These are phyloP conservation scores for Carallia brachiata DNA, from an alignment of 345 rosid genomes.

Conservation along the genomic window DNA sequence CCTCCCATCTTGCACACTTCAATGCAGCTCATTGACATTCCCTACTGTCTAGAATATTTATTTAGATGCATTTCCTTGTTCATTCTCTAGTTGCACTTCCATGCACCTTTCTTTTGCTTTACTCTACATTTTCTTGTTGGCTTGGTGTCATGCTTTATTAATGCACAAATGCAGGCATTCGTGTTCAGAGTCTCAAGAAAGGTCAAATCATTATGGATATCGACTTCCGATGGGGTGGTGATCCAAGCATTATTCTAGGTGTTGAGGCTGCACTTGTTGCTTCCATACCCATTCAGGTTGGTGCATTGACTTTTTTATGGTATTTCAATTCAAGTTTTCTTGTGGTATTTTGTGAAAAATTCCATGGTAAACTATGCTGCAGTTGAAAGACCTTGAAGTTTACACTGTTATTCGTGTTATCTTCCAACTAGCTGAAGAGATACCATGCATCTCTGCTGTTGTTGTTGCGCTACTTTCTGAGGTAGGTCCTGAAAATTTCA, in stretches of 20 bases:
- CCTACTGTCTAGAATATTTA: too few relatives aligned
- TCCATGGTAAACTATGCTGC: constrained; percentile 31
- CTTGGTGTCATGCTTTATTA: constrained; percentile 10
- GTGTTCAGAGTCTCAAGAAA: constrained; percentile 92
- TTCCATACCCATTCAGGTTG: constrained; percentile 97
- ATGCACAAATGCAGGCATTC: constrained; percentile 66
- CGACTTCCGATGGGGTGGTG: constrained; percentile 99
- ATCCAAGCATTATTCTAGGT: constrained; percentile 91
- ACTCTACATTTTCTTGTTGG: not conserved
- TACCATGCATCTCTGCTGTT: constrained; percentile 97
- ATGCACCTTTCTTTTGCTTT: not conserved
- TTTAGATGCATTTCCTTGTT: too few relatives aligned
- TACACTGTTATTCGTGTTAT: constrained; percentile 90
- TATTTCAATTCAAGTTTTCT: not conserved
- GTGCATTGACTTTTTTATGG: constrained; percentile 11
- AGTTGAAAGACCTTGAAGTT: constrained; percentile 98
- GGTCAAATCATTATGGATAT: constrained; percentile 97
- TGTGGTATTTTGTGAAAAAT: constrained; percentile 11
- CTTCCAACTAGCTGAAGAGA: constrained; percentile 97
- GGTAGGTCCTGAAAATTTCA: constrained; percentile 35
- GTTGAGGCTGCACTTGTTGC: constrained; percentile 94
- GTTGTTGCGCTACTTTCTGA: constrained; percentile 96
- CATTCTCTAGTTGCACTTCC: too few relatives aligned
- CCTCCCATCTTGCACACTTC: not conserved
- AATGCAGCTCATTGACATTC: too few relatives aligned